Evolutionary conservation across 2,329 filamentous ascomycete genomes (phyloP).

Genomic region (Kalmusia sp.): DNA sequence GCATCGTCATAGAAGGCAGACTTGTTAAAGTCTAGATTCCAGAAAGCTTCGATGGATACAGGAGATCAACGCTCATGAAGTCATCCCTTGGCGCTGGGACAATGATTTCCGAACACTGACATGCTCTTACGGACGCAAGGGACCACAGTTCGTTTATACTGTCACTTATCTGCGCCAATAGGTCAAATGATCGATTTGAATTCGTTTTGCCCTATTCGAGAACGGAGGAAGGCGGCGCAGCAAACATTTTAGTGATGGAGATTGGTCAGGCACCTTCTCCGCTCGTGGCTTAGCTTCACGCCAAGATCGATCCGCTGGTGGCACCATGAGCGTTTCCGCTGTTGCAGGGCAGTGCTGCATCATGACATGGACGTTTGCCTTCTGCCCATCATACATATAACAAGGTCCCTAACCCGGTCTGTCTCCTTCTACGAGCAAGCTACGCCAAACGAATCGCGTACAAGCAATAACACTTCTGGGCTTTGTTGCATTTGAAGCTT

Average conservation of each 20-base stretch:
- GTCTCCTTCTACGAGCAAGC: background rate
- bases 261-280: background rate
- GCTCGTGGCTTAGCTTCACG: background rate
- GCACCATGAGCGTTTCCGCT: constrained; percentile 2
- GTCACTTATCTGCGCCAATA: too few species aligned
- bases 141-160: background rate
- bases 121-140: background rate
- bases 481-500: constrained; percentile 3
- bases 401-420: background rate
- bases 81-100: constrained; percentile 8
- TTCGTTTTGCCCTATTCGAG: background rate
- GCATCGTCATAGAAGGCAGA: constrained; percentile 9
- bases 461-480: background rate
- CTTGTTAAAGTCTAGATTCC: background rate
- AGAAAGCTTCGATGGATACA: constrained; percentile 6
- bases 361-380: background rate
- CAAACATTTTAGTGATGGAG: background rate
- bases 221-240: background rate
- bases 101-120: background rate
- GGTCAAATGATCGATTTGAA: background rate
- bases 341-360: constrained; percentile 6
- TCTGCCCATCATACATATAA: background rate
- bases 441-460: background rate
- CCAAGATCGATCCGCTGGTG: constrained; percentile 1
- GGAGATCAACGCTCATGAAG: constrained; percentile 9